A percentile compares a stretch with the other conserved stretches of the same genome.
These are phyloP conservation scores for Trichoderma citrinoviride DNA, from an alignment of 2,329 filamentous ascomycete genomes.

Conservation along the genomic window DNA sequence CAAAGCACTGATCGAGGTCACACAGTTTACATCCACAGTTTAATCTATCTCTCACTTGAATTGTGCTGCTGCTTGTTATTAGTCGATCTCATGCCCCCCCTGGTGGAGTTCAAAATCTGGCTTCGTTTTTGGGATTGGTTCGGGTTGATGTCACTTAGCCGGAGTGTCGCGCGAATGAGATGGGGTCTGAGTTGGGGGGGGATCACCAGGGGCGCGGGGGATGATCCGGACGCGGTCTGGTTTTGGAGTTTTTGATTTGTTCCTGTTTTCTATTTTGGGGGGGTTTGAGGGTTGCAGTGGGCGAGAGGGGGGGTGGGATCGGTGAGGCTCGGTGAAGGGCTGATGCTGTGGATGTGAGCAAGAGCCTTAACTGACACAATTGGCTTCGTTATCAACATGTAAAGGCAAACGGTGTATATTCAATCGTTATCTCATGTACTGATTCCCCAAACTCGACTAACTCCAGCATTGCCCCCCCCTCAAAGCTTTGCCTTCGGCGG, in stretches of 20 bases:
- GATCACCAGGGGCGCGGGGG: conserved; percentile 21
- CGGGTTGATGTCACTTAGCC: conserved; percentile 1
- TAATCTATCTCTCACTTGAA: too few relatives aligned
- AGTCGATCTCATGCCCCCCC: too few relatives aligned
- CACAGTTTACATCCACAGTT: too few relatives aligned
- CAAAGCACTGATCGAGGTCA: too few relatives aligned
- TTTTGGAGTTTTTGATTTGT: not conserved
- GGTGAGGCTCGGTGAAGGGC: conserved; percentile 17
- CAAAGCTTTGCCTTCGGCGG: conserved; percentile 31
- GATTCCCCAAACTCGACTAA: too few relatives aligned
- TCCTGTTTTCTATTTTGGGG: not conserved
- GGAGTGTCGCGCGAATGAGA: not conserved
- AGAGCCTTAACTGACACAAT: not conserved
- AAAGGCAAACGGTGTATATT: not conserved
- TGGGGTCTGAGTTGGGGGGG: not conserved
- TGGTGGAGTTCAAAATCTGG: not conserved
- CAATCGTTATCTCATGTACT: not conserved
- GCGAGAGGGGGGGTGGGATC: not conserved
- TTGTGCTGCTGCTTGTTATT: too few relatives aligned
- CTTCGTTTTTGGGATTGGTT: too few relatives aligned
- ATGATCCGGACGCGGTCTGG: not conserved
- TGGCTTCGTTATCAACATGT: too few relatives aligned
- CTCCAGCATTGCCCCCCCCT: not conserved
- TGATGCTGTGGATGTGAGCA: not conserved
- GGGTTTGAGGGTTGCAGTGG: not conserved